These are phyloP conservation scores for Cutaneotrichosporon spelunceum DNA, from an alignment of 1,284 basidiomycete species.

Conservation along the genomic window DNA sequence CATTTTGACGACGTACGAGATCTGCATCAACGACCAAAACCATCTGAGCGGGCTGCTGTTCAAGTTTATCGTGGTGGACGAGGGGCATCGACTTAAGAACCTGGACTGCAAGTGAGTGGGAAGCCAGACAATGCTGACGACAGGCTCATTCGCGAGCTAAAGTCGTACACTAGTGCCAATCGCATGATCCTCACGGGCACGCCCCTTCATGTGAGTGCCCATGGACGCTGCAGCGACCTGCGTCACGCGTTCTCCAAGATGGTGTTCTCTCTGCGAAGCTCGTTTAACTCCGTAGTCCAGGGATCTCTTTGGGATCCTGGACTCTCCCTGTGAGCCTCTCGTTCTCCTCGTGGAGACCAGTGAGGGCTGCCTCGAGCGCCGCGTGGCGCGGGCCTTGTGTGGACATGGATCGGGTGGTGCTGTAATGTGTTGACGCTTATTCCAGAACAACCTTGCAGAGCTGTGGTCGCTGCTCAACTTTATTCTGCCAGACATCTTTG, in stretches of 20 bases:
- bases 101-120: constrained; percentile 64
- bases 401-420: too few species aligned
- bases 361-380: too few species aligned
- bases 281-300: too few species aligned
- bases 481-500: constrained; percentile 86
- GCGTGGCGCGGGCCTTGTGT: not conserved
- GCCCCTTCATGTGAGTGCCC: constrained; percentile 78
- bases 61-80: constrained; percentile 92
- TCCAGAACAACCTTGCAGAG: constrained; percentile 86
- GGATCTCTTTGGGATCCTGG: too few species aligned
- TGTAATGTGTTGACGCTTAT: not conserved
- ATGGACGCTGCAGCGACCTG: too few species aligned
- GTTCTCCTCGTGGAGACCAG: too few species aligned
- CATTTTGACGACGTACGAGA: constrained; percentile 87
- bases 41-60: constrained; percentile 68
- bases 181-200: constrained; percentile 92
- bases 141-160: constrained; percentile 81
- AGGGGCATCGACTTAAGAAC: constrained; percentile 92
- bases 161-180: constrained; percentile 77
- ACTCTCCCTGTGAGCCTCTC: too few species aligned
- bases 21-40: constrained; percentile 77
- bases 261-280: too few species aligned
- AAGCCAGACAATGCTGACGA: constrained; percentile 17
- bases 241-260: too few species aligned
- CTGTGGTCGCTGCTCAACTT: constrained; percentile 95